A percentile compares a stretch with the other conserved stretches of the same genome.
Evolutionary conservation across 1,139 yeast genomes (phyloP).

Genomic region (Hyphopichia khmerensis): DNA sequence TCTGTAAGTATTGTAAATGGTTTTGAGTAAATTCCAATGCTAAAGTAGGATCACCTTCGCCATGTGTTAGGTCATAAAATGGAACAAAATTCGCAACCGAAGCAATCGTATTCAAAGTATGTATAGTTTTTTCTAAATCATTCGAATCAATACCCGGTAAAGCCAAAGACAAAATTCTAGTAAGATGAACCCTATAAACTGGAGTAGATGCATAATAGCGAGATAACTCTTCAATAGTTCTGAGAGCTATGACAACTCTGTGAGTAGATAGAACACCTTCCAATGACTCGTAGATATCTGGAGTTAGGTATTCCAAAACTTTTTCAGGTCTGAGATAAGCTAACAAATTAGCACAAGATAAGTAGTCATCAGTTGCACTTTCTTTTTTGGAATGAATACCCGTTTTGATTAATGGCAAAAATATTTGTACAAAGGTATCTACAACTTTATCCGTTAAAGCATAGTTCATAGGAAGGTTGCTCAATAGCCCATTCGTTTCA

Average conservation of each 20-base stretch:
- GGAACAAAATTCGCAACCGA: conserved; percentile 76
- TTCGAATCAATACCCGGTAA: conserved; percentile 88
- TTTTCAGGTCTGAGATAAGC: conserved; percentile 62
- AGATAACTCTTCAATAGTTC: conserved; percentile 63
- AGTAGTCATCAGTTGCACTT: conserved; percentile 57
- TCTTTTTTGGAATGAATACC: conserved; percentile 81
- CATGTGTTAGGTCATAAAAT: conserved; percentile 51
- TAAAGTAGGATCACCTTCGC: conserved; percentile 46
- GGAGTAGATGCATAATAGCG: conserved; percentile 68
- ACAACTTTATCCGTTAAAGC: conserved; percentile 47
- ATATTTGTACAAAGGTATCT: conserved; percentile 50
- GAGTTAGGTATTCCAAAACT: conserved; percentile 62
- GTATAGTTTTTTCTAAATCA: conserved; percentile 73
- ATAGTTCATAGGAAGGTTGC: conserved; percentile 44
- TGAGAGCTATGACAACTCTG: conserved; percentile 71
- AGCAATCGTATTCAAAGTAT: conserved; percentile 69
- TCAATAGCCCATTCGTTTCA: conserved; percentile 36
- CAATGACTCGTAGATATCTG: conserved; percentile 82
- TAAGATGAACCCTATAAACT: conserved; percentile 72
- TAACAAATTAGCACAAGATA: conserved; percentile 60
- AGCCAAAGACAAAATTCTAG: conserved; percentile 67
- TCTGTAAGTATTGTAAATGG: conserved; percentile 54
- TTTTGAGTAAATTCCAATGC: conserved; percentile 74
- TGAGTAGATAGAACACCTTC: conserved; percentile 82
- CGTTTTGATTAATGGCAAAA: conserved; percentile 58